A percentile compares a stretch with the other conserved stretches of the same genome.
Evolutionary conservation across 768 basidiomycete genomes (phyloP).

Genomic region (Terana coerulea): DNA sequence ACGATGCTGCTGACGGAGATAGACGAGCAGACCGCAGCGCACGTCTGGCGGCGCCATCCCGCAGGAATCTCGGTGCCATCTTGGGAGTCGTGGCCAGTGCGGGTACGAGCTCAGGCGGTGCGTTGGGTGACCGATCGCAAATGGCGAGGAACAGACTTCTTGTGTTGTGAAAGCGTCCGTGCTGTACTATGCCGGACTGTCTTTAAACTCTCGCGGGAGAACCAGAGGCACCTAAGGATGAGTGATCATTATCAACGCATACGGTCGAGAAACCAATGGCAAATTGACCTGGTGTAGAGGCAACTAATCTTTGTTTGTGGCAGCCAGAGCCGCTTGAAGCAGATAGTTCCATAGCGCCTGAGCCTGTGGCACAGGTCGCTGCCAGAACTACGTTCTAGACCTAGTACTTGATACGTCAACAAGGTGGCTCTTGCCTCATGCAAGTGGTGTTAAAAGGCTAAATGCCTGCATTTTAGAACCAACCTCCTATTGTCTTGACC

Average conservation of each 20-base stretch:
- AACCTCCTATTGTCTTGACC: too few relatives aligned
- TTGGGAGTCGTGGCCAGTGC: background rate
- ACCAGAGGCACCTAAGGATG: background rate
- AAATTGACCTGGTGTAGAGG: too few relatives aligned
- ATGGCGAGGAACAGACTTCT: background rate
- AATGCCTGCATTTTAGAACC: too few relatives aligned
- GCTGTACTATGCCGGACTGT: background rate
- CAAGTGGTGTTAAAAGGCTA: too few relatives aligned
- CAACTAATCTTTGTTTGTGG: too few relatives aligned
- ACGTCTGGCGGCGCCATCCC: background rate
- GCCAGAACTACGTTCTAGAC: background rate
- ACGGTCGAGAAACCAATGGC: too few relatives aligned
- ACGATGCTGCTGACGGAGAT: too few relatives aligned
- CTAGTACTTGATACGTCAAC: too few relatives aligned
- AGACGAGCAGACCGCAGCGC: background rate
- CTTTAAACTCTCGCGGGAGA: background rate
- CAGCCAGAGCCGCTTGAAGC: background rate
- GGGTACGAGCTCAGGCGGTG: background rate
- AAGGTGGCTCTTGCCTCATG: too few relatives aligned
- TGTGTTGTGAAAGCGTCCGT: background rate
- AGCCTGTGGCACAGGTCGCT: background rate
- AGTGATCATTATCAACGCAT: background rate
- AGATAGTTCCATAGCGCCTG: background rate
- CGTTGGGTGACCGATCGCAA: background rate
- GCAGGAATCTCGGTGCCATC: conserved; percentile 4